A percentile compares a stretch with the other conserved stretches of the same genome.
Evolutionary conservation across 139 green algal species (phyloP).

Genomic region (Chlamydomonas sp.): DNA sequence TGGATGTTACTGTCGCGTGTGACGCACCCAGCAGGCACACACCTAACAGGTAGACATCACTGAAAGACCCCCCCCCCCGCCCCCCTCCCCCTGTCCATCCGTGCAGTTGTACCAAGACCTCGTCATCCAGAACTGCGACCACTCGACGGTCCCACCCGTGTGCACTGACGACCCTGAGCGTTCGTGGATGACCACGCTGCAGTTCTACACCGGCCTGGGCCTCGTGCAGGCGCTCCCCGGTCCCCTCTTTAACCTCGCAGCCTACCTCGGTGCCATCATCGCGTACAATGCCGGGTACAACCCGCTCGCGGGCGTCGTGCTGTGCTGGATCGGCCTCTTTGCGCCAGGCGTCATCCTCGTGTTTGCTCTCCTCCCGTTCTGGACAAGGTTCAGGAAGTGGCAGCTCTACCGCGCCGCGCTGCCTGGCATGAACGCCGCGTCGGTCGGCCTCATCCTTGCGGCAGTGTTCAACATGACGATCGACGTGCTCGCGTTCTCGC

Average conservation of each 20-base stretch:
- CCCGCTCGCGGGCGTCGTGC: conserved; percentile 51
- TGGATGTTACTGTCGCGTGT: too few species aligned
- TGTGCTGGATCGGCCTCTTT: conserved; percentile 86
- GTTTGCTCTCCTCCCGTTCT: conserved; percentile 87
- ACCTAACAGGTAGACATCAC: too few species aligned
- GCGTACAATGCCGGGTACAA: conserved; percentile 35
- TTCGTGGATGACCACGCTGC: conserved; percentile 71
- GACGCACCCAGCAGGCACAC: too few species aligned
- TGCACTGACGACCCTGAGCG: conserved; percentile 12
- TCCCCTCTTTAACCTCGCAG: conserved; percentile 92
- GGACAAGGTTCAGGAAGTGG: conserved; percentile 61
- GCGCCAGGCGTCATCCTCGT: conserved; percentile 84
- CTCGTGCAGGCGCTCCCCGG: conserved; percentile 80
- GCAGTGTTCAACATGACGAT: conserved; percentile 76
- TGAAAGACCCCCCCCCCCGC: too few species aligned
- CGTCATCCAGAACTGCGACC: conserved; percentile 28
- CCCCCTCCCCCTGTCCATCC: too few species aligned
- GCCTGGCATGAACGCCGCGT: conserved; percentile 67
- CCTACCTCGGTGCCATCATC: conserved; percentile 88
- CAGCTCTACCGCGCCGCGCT: conserved; percentile 39
- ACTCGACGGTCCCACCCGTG: background rate
- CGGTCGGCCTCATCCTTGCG: conserved; percentile 80
- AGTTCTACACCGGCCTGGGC: conserved; percentile 77
- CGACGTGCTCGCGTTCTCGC: conserved; percentile 42
- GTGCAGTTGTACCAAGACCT: too few species aligned